phyloP scores from a whole-genome alignment of 1,139 yeast genomes.

The Lodderomyces orthopsilosis region DNA sequence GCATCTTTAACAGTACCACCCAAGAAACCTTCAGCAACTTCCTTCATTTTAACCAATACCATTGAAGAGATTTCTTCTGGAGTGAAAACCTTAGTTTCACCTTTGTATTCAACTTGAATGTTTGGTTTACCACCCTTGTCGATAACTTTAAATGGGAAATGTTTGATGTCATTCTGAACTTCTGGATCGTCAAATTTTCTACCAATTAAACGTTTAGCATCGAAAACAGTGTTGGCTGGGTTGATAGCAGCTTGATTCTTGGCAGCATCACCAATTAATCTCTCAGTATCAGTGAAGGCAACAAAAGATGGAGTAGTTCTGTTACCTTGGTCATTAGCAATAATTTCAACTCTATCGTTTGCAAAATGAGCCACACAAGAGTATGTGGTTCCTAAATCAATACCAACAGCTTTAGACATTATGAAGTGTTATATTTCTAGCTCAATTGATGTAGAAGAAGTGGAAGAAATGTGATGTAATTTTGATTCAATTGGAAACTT shows the following conservation, averaged over 20 bases:
- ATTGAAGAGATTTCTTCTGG: slow-evolving; percentile 92
- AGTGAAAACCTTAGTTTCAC: slow-evolving; percentile 68
- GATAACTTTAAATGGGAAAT: slow-evolving; percentile 69
- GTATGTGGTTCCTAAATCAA: slow-evolving; percentile 83
- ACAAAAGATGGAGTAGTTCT: slow-evolving; percentile 95
- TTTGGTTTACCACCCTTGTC: slow-evolving; percentile 77
- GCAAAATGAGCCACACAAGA: slow-evolving; percentile 84
- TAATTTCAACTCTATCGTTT: slow-evolving; percentile 67
- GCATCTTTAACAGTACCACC: slow-evolving; percentile 91
- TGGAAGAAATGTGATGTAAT: background rate
- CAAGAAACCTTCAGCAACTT: slow-evolving; percentile 87
- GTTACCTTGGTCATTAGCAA: slow-evolving; percentile 54
- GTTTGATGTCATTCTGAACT: slow-evolving; percentile 80
- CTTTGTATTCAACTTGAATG: slow-evolving; percentile 67
- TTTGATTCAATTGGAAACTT: background rate
- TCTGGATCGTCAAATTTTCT: slow-evolving; percentile 69
- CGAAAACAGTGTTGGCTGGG: slow-evolving; percentile 76
- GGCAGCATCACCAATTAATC: slow-evolving; percentile 92
- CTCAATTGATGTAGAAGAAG: background rate
- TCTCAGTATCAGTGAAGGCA: slow-evolving; percentile 80
- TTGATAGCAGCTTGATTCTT: slow-evolving; percentile 89
- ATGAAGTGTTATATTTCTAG: background rate
- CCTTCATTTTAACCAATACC: slow-evolving; percentile 90
- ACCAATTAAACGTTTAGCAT: slow-evolving; percentile 85
- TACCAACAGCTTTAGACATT: slow-evolving; percentile 73